phyloP scores from a whole-genome alignment of 306 rosid species.

The Rubus idaeus region DNA sequence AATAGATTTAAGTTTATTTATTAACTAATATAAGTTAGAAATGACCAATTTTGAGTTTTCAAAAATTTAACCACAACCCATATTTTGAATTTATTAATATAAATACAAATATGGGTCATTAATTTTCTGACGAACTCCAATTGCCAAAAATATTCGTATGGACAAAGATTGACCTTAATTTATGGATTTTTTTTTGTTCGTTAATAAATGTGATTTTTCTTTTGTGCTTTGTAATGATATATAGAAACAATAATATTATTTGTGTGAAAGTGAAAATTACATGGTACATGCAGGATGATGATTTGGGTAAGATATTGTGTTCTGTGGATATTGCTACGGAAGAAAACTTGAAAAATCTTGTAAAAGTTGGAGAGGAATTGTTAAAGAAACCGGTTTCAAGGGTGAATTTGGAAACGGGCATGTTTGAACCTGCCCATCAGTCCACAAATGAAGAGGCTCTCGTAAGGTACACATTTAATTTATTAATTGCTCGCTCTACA shows the following conservation, averaged over 20 bases:
- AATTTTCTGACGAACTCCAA: no score
- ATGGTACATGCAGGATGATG: constrained; percentile 21
- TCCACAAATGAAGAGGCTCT: constrained; percentile 30
- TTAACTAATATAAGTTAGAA: no score
- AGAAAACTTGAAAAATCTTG: constrained; percentile 21
- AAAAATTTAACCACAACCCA: no score
- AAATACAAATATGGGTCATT: no score
- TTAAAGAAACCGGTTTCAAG: constrained; percentile 27
- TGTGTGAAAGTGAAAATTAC: no score
- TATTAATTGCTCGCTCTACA: background rate
- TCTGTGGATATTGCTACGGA: constrained; percentile 26
- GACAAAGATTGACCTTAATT: no score
- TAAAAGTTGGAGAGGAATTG: constrained; percentile 20
- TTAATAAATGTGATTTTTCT: background rate
- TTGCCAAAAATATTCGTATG: no score
- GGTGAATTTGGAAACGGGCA: constrained; percentile 19
- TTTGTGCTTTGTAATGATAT: background rate
- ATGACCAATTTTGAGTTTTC: no score
- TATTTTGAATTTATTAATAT: no score
- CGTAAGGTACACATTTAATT: constrained; percentile 6
- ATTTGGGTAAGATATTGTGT: background rate
- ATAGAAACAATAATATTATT: no score
- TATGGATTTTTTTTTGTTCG: no score
- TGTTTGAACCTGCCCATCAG: background rate
- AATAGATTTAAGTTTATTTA: no score